Base-by-base conservation (phyloP, 2,329 filamentous ascomycete species). In the Penicillium brasilianum region DNA sequence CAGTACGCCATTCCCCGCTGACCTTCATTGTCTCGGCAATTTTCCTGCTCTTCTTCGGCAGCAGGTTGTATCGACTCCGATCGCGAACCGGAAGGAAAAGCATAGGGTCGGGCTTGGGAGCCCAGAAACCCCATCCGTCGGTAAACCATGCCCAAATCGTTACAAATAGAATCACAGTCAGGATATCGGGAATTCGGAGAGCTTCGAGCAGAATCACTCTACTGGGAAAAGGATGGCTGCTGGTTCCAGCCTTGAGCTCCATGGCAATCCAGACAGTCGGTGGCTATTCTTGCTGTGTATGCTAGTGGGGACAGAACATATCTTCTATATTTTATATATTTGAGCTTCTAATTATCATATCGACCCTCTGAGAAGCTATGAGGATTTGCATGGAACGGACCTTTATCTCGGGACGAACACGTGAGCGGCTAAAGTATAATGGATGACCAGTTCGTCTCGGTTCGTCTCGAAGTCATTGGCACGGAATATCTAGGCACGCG, bases 21-120 rank as follows among this genome's bases (percentile, higher is more conserved):
- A 48, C 44, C 44, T 48, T 48, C 39, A 43, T 43, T 20, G 39
- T 43, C 39, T 43, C 39, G 39, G 39, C n/a, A 43, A 43, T 43
- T n/a, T 43, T 43, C 39, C 39, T 43, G n/a, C n/a, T 43, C n/a
- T 20, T 20, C 39, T 43, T 43, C 7, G 39, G 39, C 39, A 43
- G 39, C 39, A 43, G 18, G 2, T 43, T 43, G 39, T 43, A 43
- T 43, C 39, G 39, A 20, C 39, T 43, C n/a, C 39, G 39, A 43
- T 43, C 39, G 39, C 39, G 39, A 43, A 43, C 39, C 39, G 39
- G 39, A 43, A 22, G 39, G 39, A 43, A 43, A 43, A 43, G 39
- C 39, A 43, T 43, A 43, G 39, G 39, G 1, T 43, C 39, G 39
- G 39, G 39, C 39, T 43, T 43, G 18, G 39, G 39, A 20, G 39